Base-by-base conservation (phyloP, 192 early-diverging fungal species). In the Spizellomyces punctatus region DNA sequence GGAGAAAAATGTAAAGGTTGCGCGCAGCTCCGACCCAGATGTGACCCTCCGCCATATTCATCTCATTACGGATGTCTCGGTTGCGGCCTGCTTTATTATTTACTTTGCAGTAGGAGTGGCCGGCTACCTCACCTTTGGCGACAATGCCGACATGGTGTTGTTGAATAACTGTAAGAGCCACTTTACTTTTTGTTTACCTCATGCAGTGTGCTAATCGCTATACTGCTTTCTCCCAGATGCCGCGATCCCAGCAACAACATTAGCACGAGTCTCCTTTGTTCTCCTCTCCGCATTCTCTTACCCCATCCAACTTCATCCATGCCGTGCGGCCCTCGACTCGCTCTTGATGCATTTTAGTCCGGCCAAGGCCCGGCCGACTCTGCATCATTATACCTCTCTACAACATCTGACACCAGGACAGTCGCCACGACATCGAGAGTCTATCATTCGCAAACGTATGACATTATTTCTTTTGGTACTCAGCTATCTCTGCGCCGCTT, bases 221-320 rank as follows among this genome's bases (percentile, higher is more conserved):
- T 73, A 41, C 46, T 7, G 45, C 42, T 4, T 4, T 17, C 55
- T 19, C n/a, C 36, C 48, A 89, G 88, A 91, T 66, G 80, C 80
- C 10, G 66, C 79, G 27, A 82, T 74, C 17, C 41, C 78, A 8
- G 67, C 91, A 46, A 88, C 93, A 27, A 89, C 89, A 5, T 69
- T 90, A 52, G 93, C 92, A 45, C 88, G 91, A 8, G 71, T 95
- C 12, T 90, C 89, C 43, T 89, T 94, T 64, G 92, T 92, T 3
- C 76, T 94, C 21, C 77, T 93, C 19, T 92, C 94, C 21, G 66
- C 95, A 43, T 89, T 95, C 54, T 91, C 89, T 4, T 93, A 91
- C 78, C 94, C 95, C 42, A 81, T 96, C 16, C 94, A 96, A 72
- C 86, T 86, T 17, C 92, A 94, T 63, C 95, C 95, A 4, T 92